Conservation (phyloP, 176 grass and related monocot species). For the Rhynchospora tenuis region DNA sequence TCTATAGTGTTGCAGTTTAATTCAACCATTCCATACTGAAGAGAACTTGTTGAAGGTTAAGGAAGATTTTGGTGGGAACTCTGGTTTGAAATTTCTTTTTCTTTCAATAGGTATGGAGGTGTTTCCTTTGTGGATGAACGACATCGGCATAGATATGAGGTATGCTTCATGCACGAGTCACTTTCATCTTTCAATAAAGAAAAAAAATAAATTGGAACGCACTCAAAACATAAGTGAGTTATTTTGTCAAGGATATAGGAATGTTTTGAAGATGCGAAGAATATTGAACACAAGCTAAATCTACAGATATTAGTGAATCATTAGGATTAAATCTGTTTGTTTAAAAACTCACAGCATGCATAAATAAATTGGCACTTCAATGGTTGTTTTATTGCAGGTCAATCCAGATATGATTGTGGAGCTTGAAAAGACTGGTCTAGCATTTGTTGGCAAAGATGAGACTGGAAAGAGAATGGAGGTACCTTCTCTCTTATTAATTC, state of each 20-base stretch:
- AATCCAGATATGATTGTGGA: conserved; percentile 47
- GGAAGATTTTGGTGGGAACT: neutral
- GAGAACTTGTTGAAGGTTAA: neutral
- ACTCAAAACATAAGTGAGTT: neutral
- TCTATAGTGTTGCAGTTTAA: neutral
- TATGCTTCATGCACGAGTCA: conserved; percentile 8
- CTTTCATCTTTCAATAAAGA: neutral
- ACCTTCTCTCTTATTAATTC: neutral
- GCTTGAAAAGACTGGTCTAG: conserved; percentile 36
- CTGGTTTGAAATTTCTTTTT: neutral
- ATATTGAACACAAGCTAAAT: neutral
- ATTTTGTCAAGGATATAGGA: neutral
- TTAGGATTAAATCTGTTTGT: neutral
- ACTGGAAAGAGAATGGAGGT: conserved; percentile 45
- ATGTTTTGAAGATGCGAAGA: neutral
- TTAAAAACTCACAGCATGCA: neutral
- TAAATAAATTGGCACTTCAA: neutral
- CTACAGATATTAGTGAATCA: neutral
- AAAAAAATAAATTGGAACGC: neutral
- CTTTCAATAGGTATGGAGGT: conserved; percentile 35
- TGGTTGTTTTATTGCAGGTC: conserved; percentile 31
- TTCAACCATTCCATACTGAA: neutral
- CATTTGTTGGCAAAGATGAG: conserved; percentile 52
- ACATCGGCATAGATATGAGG: conserved; percentile 52
- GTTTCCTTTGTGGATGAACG: conserved; percentile 38